phyloP scores from a whole-genome alignment of 768 basidiomycete genomes.

The Ramaria rubella region DNA sequence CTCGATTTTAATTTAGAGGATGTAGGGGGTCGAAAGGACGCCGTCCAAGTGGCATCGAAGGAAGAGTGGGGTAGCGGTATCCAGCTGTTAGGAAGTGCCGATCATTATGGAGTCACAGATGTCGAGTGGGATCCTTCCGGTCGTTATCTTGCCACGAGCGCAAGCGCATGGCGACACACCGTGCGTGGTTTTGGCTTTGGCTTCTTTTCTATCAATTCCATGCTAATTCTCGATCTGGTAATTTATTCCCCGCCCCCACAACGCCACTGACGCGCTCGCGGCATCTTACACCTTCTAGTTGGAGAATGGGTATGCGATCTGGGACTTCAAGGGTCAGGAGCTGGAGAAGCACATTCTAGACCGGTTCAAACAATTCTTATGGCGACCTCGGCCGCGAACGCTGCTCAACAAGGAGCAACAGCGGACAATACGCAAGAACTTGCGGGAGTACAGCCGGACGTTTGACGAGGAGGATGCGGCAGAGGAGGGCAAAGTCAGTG shows the following conservation, averaged over 20 bases:
- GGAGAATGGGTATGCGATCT: slow-evolving; percentile 93
- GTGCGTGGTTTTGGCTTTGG: slow-evolving; percentile 39
- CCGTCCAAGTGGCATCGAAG: slow-evolving; percentile 40
- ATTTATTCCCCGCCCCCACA: slow-evolving; percentile 5
- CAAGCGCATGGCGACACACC: slow-evolving; percentile 91
- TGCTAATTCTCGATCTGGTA: slow-evolving; percentile 9
- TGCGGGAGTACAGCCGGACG: slow-evolving; percentile 81
- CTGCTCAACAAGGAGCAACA: slow-evolving; percentile 85
- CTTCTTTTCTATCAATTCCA: not conserved
- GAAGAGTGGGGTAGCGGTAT: slow-evolving; percentile 85
- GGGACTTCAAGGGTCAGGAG: slow-evolving; percentile 98
- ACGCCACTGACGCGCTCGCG: not conserved
- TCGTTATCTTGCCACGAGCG: slow-evolving; percentile 86
- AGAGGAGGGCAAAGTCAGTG: slow-evolving; percentile 90
- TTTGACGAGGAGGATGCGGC: slow-evolving; percentile 98
- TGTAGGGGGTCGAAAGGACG: slow-evolving; percentile 39
- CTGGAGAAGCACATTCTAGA: slow-evolving; percentile 84
- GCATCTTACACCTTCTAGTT: slow-evolving; percentile 43
- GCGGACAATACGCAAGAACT: slow-evolving; percentile 75
- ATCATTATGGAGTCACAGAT: slow-evolving; percentile 97
- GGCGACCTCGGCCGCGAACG: slow-evolving; percentile 92
- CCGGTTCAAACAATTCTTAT: slow-evolving; percentile 97
- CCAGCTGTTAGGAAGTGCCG: slow-evolving; percentile 76
- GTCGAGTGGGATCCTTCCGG: slow-evolving; percentile 99
- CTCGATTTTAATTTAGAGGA: slow-evolving; percentile 80